Evolutionary conservation across 1,139 yeast species (phyloP).

Genomic region (Kluyveromyces sp.): DNA sequence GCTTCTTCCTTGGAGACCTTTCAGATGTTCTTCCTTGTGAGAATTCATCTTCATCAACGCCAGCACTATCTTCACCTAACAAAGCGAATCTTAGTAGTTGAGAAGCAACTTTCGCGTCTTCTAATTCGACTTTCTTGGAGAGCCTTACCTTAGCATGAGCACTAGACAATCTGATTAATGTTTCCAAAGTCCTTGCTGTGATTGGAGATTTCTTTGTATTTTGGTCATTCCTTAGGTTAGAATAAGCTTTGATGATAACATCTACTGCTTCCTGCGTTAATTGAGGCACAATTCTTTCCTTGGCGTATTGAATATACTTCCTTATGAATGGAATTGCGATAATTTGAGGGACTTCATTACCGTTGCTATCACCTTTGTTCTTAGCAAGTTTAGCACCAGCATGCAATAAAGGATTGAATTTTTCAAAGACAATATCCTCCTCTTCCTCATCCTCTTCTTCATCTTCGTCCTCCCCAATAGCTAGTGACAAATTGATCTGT

Average conservation of each 20-base stretch:
- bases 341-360: conserved; percentile 48
- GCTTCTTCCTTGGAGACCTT: conserved; percentile 30
- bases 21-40: conserved; percentile 21
- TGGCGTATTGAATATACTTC: conserved; percentile 90
- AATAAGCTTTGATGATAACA: conserved; percentile 70
- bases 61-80: conserved; percentile 38
- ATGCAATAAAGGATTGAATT: conserved; percentile 74
- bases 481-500: conserved; percentile 55
- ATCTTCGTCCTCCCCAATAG: conserved; percentile 61
- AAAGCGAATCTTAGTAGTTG: conserved; percentile 77
- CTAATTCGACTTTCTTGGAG: conserved; percentile 61
- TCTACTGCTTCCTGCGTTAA: conserved; percentile 74
- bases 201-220: conserved; percentile 85
- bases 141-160: conserved; percentile 95
- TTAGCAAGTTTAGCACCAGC: conserved; percentile 54
- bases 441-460: conserved; percentile 31
- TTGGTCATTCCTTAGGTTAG: conserved; percentile 78
- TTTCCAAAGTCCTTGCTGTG: conserved; percentile 96
- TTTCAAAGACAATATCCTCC: conserved; percentile 58
- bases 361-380: conserved; percentile 30
- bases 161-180: conserved; percentile 87
- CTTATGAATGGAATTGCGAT: conserved; percentile 80
- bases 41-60: conserved; percentile 27
- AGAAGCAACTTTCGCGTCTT: conserved; percentile 84
- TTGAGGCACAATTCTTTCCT: conserved; percentile 77